Conservation (phyloP, 192 early-diverging fungal species). For the Backusella tarrabulga region DNA sequence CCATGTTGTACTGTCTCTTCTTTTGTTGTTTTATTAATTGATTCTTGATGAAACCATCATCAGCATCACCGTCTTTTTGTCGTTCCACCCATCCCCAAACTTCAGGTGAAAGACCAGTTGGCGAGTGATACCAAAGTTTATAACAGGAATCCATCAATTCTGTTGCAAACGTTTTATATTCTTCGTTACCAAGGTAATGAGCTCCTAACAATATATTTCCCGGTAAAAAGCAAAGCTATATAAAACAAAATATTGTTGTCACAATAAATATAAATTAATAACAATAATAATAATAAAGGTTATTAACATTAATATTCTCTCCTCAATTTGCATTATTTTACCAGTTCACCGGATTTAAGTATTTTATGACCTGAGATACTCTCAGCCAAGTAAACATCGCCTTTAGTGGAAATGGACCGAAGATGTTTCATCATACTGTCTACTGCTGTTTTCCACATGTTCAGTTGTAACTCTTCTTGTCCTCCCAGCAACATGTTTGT, state of each 20-base stretch:
- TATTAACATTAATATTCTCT: neutral
- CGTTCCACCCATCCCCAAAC: constrained; percentile 32
- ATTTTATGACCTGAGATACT: neutral
- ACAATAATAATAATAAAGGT: neutral
- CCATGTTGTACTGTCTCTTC: neutral
- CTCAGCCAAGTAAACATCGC: constrained; percentile 21
- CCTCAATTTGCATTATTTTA: neutral
- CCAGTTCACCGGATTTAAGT: constrained; percentile 31
- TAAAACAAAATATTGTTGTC: neutral
- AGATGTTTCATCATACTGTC: constrained; percentile 26
- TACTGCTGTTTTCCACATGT: constrained; percentile 38
- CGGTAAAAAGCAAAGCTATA: constrained; percentile 52
- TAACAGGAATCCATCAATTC: constrained; percentile 48
- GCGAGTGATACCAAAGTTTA: constrained; percentile 38
- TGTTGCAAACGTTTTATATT: constrained; percentile 37
- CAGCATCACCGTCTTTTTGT: neutral
- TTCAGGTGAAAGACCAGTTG: constrained; percentile 53
- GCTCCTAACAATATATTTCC: constrained; percentile 51
- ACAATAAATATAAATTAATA: neutral
- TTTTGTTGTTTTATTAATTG: neutral
- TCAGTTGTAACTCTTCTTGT: constrained; percentile 26
- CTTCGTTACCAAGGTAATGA: constrained; percentile 37
- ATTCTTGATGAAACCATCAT: neutral
- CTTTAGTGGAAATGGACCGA: constrained; percentile 13
- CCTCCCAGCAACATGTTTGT: constrained; percentile 50